Evolutionary conservation across 2,329 filamentous ascomycete genomes (phyloP).

Genomic region (Penicillium occitanis): DNA sequence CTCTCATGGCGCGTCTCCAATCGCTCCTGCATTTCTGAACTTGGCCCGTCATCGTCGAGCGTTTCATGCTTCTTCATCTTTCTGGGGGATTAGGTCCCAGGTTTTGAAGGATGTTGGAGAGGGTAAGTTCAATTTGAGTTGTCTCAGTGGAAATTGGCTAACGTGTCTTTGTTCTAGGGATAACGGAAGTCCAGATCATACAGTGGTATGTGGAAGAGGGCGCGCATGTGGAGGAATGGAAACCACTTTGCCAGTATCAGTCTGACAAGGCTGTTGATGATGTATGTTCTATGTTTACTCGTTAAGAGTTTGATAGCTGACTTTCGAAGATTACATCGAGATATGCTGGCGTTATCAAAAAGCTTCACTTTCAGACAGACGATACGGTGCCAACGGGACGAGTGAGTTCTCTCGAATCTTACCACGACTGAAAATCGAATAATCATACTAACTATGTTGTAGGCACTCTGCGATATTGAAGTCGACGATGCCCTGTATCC

Average conservation of each 20-base stretch:
- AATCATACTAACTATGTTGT: background rate
- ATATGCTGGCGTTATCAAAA: slow-evolving; percentile 94
- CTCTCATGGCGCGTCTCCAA: slow-evolving; percentile 30
- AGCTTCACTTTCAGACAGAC: slow-evolving; percentile 89
- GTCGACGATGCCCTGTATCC: slow-evolving; percentile 73
- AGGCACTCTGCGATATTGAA: slow-evolving; percentile 92
- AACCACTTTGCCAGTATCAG: slow-evolving; percentile 95
- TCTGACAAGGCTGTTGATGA: slow-evolving; percentile 84
- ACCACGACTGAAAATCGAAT: background rate
- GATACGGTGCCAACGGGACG: slow-evolving; percentile 94
- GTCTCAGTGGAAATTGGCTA: slow-evolving; percentile 2
- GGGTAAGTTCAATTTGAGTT: slow-evolving; percentile 30
- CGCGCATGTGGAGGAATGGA: slow-evolving; percentile 95
- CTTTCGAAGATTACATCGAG: slow-evolving; percentile 81
- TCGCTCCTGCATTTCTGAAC: slow-evolving; percentile 26
- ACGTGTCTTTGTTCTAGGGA: slow-evolving; percentile 59
- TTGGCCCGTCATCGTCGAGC: slow-evolving; percentile 29
- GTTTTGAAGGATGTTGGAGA: slow-evolving; percentile 47
- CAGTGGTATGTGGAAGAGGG: slow-evolving; percentile 99
- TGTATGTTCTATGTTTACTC: slow-evolving; percentile 35
- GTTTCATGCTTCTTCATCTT: slow-evolving; percentile 37
- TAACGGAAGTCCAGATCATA: slow-evolving; percentile 97
- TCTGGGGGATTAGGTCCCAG: slow-evolving; percentile 41
- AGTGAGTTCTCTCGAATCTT: slow-evolving; percentile 33
- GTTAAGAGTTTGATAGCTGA: background rate